Percentiles rank a stretch among this genome's conserved stretches.
These are phyloP conservation scores for Laburnicola sp. DNA, from an alignment of 2,329 filamentous ascomycete genomes.

Conservation along the genomic window DNA sequence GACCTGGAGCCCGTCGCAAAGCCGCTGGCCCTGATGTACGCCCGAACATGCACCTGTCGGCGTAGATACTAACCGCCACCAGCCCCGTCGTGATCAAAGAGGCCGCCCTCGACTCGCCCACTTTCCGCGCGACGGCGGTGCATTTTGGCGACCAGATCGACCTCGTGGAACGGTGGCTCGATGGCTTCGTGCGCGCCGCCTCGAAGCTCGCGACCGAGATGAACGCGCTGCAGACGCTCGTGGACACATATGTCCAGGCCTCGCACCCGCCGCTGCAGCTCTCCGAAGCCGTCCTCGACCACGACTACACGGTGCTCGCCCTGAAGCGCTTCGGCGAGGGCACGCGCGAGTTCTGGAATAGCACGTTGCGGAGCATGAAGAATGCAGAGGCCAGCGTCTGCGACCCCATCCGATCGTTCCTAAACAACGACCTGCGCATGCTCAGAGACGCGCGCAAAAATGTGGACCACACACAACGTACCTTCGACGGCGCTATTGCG, in stretches of 20 bases:
- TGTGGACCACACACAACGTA: constrained; percentile 79
- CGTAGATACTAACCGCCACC: constrained; percentile 6
- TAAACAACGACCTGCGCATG: constrained; percentile 74
- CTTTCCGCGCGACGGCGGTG: constrained; percentile 82
- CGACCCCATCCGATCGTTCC: constrained; percentile 79
- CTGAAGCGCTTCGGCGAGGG: constrained; percentile 84
- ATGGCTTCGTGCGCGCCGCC: constrained; percentile 66
- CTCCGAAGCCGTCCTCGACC: constrained; percentile 84
- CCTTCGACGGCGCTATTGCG: constrained; percentile 78
- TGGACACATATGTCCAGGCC: constrained; percentile 75
- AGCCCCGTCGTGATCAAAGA: constrained; percentile 88
- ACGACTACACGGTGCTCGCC: constrained; percentile 90
- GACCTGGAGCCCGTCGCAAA: constrained; percentile 46
- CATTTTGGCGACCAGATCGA: constrained; percentile 94
- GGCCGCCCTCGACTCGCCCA: constrained; percentile 93
- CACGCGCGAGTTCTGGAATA: constrained; percentile 83
- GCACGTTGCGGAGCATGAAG: constrained; percentile 72
- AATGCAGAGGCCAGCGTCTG: constrained; percentile 75
- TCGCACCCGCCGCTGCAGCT: constrained; percentile 73
- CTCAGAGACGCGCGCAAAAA: constrained; percentile 83
- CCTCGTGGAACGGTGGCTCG: constrained; percentile 88
- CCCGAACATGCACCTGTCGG: background rate
- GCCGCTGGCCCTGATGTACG: constrained; percentile 49
- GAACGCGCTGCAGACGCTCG: constrained; percentile 73
- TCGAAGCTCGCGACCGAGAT: constrained; percentile 67